Percentiles rank a stretch among this genome's conserved stretches.
phyloP scores from a whole-genome alignment of 352 stramenopile species.

The Pythium scleroteichum region DNA sequence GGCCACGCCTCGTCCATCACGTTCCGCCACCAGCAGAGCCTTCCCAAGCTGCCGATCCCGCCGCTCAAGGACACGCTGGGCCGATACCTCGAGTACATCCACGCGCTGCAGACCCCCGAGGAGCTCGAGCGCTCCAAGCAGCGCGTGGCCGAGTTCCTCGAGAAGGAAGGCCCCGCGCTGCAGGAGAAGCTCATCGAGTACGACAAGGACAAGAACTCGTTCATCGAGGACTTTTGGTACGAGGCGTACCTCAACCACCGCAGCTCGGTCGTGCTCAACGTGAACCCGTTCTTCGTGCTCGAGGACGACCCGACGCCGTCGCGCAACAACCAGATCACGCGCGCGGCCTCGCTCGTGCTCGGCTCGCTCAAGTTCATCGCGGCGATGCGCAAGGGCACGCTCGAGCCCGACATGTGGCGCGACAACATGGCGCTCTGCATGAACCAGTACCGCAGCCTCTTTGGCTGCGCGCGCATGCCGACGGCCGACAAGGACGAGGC shows the following conservation, averaged over 20 bases:
- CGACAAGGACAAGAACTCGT: slow-evolving; percentile 72
- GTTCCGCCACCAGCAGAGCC: slow-evolving; percentile 63
- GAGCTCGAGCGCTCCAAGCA: slow-evolving; percentile 57
- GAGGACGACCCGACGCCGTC: slow-evolving; percentile 88
- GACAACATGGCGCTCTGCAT: slow-evolving; percentile 92
- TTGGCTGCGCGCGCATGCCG: slow-evolving; percentile 88
- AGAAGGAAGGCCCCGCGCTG: slow-evolving; percentile 66
- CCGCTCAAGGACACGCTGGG: slow-evolving; percentile 75
- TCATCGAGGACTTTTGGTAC: slow-evolving; percentile 95
- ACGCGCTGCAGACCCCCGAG: slow-evolving; percentile 71
- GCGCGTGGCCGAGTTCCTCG: slow-evolving; percentile 61
- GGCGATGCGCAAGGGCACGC: slow-evolving; percentile 85
- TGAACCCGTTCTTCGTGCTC: slow-evolving; percentile 97
- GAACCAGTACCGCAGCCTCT: slow-evolving; percentile 94
- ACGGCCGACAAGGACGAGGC: slow-evolving; percentile 71
- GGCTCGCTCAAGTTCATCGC: slow-evolving; percentile 92
- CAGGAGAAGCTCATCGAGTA: slow-evolving; percentile 75
- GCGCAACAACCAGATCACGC: slow-evolving; percentile 88
- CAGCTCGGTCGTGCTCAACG: slow-evolving; percentile 93
- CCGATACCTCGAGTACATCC: slow-evolving; percentile 75
- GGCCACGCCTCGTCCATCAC: slow-evolving; percentile 39
- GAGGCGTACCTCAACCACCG: slow-evolving; percentile 94
- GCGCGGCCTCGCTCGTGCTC: slow-evolving; percentile 90
- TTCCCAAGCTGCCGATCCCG: slow-evolving; percentile 88
- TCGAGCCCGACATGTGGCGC: slow-evolving; percentile 91